A percentile compares a stretch with the other conserved stretches of the same genome.
Evolutionary conservation across 441 rosid species (phyloP).

Genomic region (Erodium trifolium): DNA sequence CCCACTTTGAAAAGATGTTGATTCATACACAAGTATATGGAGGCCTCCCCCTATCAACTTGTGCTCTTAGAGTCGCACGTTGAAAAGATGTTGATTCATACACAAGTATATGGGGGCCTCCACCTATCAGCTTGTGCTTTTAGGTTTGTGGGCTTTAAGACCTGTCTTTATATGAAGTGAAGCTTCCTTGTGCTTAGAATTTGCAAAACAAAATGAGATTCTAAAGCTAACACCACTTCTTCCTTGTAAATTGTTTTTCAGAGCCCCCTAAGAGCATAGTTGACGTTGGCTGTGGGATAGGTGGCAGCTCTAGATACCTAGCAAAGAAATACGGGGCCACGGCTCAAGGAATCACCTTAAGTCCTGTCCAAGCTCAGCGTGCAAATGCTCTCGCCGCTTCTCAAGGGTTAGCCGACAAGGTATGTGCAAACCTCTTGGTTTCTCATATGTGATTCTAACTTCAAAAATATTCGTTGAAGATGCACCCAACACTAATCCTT

Average conservation of each 20-base stretch:
- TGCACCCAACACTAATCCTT: too few relatives aligned
- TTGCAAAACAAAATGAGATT: neutral
- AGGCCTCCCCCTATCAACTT: too few relatives aligned
- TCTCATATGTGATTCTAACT: too few relatives aligned
- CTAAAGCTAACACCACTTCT: neutral
- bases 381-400: slow-evolving; percentile 63
- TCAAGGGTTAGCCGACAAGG: slow-evolving; percentile 54
- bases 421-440: slow-evolving; percentile 4
- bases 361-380: slow-evolving; percentile 72
- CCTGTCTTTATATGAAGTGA: neutral
- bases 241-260: slow-evolving; percentile 9
- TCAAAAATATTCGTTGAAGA: too few relatives aligned
- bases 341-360: slow-evolving; percentile 64
- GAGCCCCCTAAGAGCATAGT: slow-evolving; percentile 53
- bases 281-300: slow-evolving; percentile 93
- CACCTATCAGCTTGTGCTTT: too few relatives aligned
- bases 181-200: neutral
- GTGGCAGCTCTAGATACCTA: slow-evolving; percentile 84
- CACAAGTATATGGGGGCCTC: too few relatives aligned
- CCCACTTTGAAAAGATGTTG: too few relatives aligned
- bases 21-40: too few relatives aligned
- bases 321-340: slow-evolving; percentile 60
- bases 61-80: too few relatives aligned
- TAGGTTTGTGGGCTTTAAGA: too few relatives aligned
- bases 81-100: too few relatives aligned